phyloP scores from a whole-genome alignment of 495 filamentous ascomycete species.

The Penicillium argentinense region DNA sequence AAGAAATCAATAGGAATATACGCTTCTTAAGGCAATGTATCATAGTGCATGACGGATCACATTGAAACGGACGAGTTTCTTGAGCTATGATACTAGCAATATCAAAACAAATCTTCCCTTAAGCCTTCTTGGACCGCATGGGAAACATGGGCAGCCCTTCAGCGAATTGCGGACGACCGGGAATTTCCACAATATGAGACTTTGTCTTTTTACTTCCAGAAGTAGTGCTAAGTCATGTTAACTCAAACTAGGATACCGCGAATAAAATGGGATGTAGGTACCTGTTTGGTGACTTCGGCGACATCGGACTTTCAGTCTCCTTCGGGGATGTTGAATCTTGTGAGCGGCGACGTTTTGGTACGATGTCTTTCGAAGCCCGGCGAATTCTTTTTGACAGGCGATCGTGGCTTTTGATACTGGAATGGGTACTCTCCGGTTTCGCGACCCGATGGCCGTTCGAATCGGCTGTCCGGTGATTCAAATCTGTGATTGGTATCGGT shows the following conservation, averaged over 20 bases:
- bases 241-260: too few species aligned
- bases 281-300: background rate
- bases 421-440: background rate
- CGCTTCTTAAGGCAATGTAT: too few species aligned
- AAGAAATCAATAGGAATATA: too few species aligned
- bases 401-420: background rate
- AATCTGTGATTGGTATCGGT: constrained; percentile 10
- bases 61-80: too few species aligned
- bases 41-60: too few species aligned
- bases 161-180: constrained; percentile 10
- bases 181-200: constrained; percentile 9
- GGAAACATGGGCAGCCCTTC: constrained; percentile 14
- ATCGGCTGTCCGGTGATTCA: background rate
- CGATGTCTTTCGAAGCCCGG: constrained; percentile 7
- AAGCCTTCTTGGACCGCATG: constrained; percentile 8
- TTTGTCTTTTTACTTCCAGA: constrained; percentile 4
- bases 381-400: constrained; percentile 6
- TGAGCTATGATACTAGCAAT: too few species aligned
- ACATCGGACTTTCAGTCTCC: background rate
- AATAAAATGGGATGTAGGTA: too few species aligned
- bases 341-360: constrained; percentile 7
- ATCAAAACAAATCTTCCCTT: background rate
- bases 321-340: constrained; percentile 2
- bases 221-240: background rate
- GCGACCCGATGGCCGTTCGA: background rate